A percentile compares a stretch with the other conserved stretches of the same genome.
phyloP scores from a whole-genome alignment of 805 yeast genomes.

The Pichia sporocuriosa region DNA sequence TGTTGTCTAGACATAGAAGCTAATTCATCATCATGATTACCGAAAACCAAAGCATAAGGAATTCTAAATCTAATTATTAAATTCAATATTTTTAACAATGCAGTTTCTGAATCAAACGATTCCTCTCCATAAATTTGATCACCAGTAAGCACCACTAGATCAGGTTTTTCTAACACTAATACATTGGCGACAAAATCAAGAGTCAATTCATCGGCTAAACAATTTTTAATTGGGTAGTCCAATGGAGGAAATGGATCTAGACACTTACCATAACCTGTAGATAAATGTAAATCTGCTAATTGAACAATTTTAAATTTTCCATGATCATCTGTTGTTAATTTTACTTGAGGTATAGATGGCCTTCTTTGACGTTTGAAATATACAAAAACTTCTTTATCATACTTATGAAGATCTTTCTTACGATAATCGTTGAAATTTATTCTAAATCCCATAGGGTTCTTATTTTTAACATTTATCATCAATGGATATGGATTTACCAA shows the following conservation, averaged over 20 bases:
- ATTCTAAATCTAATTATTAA: conserved; percentile 51
- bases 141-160: conserved; percentile 81
- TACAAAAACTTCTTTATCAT: conserved; percentile 13
- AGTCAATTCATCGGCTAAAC: conserved; percentile 78
- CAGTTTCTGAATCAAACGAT: conserved; percentile 75
- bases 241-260: conserved; percentile 57
- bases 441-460: conserved; percentile 1
- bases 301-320: conserved; percentile 74
- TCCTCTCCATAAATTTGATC: conserved; percentile 83
- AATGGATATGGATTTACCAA: conserved; percentile 8
- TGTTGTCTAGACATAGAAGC: conserved; percentile 58
- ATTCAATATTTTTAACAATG: conserved; percentile 73
- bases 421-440: conserved; percentile 2
- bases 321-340: conserved; percentile 36
- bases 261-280: conserved; percentile 79
- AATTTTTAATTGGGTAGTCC: conserved; percentile 35
- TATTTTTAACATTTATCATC: conserved; percentile 4
- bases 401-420: conserved; percentile 11
- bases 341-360: conserved; percentile 21
- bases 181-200: conserved; percentile 51
- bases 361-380: conserved; percentile 9
- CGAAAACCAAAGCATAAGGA: conserved; percentile 82
- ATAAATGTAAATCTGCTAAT: conserved; percentile 84
- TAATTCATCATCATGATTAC: conserved; percentile 94
- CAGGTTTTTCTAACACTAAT: conserved; percentile 72